Conservation (phyloP, 148 eudicot species). For the Chenopodium formosanum region DNA sequence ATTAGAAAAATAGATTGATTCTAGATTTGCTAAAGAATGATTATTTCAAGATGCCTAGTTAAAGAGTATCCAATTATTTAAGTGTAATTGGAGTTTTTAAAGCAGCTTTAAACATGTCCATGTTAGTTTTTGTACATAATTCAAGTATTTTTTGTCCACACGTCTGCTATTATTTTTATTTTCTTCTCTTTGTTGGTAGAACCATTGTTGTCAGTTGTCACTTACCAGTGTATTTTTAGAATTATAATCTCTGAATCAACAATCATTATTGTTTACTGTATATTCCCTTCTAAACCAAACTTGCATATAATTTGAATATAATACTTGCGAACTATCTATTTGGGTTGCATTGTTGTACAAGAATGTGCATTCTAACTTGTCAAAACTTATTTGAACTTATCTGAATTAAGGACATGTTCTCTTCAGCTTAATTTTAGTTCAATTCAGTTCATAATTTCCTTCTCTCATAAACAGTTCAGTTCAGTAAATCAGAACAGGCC, state of each 20-base stretch:
- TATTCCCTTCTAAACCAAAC: slow-evolving; percentile 1
- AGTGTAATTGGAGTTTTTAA: neutral
- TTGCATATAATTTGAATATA: neutral
- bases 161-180: slow-evolving; percentile 16
- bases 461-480: too few relatives aligned
- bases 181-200: slow-evolving; percentile 17
- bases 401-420: neutral
- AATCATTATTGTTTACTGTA: slow-evolving; percentile 7
- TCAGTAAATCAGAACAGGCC: too few relatives aligned
- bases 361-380: neutral
- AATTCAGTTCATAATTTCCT: too few relatives aligned
- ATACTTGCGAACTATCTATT: neutral
- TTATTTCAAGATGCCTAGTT: slow-evolving; percentile 12
- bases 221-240: neutral
- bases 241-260: slow-evolving; percentile 6
- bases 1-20: neutral
- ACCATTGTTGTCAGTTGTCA: slow-evolving; percentile 1
- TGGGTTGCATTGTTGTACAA: neutral
- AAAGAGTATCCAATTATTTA: slow-evolving; percentile 9
- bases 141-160: slow-evolving; percentile 16
- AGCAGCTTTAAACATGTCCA: slow-evolving; percentile 26
- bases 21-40: neutral
- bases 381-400: neutral
- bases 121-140: slow-evolving; percentile 21
- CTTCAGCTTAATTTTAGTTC: too few relatives aligned